A percentile compares a stretch with the other conserved stretches of the same genome.
phyloP scores from a whole-genome alignment of 768 basidiomycete genomes.

The Lactarius hengduanensis region DNA sequence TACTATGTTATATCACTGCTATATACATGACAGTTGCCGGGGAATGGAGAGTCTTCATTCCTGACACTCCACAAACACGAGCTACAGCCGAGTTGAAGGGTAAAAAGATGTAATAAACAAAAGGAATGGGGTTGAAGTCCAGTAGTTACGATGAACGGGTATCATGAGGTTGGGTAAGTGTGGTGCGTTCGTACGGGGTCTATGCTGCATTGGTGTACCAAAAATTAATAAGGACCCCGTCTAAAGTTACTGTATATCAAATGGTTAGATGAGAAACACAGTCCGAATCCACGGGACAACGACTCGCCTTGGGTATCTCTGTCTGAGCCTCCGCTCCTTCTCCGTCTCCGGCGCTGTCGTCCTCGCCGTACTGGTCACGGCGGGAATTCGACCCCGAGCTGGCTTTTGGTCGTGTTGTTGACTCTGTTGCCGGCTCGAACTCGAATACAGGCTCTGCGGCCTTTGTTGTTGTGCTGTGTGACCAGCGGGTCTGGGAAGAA shows the following conservation, averaged over 20 bases:
- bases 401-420: background rate
- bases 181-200: background rate
- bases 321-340: background rate
- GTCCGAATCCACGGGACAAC: background rate
- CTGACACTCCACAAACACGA: background rate
- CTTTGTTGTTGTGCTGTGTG: background rate
- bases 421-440: background rate
- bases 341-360: conserved; percentile 19
- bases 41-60: conserved; percentile 11
- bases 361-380: conserved; percentile 21
- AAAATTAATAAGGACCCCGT: conserved; percentile 6
- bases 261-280: background rate
- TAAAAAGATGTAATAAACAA: background rate
- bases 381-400: conserved; percentile 10
- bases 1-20: background rate
- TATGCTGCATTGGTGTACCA: background rate
- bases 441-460: background rate
- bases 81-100: background rate
- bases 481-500: background rate
- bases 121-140: background rate
- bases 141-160: background rate
- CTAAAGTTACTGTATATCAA: conserved; percentile 11
- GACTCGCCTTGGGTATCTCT: conserved; percentile 15
- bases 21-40: background rate
- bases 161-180: background rate